Conservation (phyloP, 1,284 basidiomycete genomes). For the Papiliotrema fonsecae region DNA sequence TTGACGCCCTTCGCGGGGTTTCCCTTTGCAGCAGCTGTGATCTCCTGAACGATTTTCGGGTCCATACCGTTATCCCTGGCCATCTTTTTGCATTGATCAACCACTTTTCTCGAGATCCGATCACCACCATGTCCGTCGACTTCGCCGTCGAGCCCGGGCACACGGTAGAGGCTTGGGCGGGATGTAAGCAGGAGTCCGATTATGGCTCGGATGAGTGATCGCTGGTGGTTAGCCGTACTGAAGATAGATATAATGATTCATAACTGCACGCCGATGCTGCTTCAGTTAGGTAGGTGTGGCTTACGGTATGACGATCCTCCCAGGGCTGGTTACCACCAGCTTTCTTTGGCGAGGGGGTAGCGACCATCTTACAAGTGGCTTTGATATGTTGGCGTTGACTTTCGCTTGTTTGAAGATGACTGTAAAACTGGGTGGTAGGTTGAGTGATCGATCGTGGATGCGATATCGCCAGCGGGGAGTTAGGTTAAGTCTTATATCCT, state of each 20-base stretch:
- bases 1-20: not conserved
- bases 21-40: no score
- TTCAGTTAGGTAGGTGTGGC: no score
- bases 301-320: constrained; percentile 8
- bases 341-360: no score
- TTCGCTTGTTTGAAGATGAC: no score
- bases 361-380: no score
- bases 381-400: no score
- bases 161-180: constrained; percentile 1
- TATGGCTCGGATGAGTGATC: constrained; percentile 3
- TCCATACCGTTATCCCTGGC: not conserved
- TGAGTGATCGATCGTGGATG: no score
- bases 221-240: constrained; percentile 3
- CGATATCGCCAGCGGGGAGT: no score
- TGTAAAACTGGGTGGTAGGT: no score
- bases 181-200: not conserved
- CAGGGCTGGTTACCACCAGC: constrained; percentile 1
- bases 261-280: no score
- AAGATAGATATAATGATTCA: no score
- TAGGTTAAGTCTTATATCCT: no score
- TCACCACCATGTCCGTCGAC: constrained; percentile 11
- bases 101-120: constrained; percentile 5
- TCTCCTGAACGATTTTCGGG: not conserved
- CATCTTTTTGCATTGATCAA: constrained; percentile 3
- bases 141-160: constrained; percentile 7